A percentile compares a stretch with the other conserved stretches of the same genome.
phyloP scores from a whole-genome alignment of 1,284 basidiomycete genomes.

The Vanrija sp. region DNA sequence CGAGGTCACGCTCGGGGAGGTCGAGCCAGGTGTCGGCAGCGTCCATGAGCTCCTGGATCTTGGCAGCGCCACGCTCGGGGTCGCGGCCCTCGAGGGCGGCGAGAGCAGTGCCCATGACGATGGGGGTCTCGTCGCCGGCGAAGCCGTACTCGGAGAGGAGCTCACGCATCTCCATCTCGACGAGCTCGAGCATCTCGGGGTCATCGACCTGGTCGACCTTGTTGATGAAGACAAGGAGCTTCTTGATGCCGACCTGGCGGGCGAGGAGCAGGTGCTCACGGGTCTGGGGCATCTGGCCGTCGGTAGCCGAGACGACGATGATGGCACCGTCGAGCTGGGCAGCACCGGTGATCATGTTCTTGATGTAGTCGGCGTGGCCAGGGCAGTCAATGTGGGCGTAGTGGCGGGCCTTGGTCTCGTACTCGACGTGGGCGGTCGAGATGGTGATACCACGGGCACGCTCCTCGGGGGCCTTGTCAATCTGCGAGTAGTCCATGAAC shows the following conservation, averaged over 20 bases:
- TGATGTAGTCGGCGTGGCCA: conserved; percentile 63
- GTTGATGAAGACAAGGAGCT: conserved; percentile 99
- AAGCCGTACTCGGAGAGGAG: conserved; percentile 89
- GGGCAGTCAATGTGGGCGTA: conserved; percentile 99
- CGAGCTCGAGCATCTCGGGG: conserved; percentile 96
- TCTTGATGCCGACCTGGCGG: conserved; percentile 97
- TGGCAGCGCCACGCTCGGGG: conserved; percentile 70
- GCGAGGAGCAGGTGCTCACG: conserved; percentile 96
- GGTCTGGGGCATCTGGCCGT: conserved; percentile 99
- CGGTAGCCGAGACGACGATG: conserved; percentile 96
- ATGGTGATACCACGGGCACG: conserved; percentile 99
- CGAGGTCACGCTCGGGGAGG: conserved; percentile 90
- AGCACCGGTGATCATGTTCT: conserved; percentile 99
- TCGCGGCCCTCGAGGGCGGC: conserved; percentile 87
- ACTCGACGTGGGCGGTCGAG: conserved; percentile 84
- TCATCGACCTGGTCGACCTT: conserved; percentile 79
- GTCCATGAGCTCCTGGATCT: conserved; percentile 79
- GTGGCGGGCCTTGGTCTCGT: conserved; percentile 86
- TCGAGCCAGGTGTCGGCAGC: conserved; percentile 95
- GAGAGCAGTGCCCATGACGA: conserved; percentile 93
- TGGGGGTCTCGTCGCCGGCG: conserved; percentile 95
- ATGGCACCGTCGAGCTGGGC: conserved; percentile 98
- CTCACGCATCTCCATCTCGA: conserved; percentile 99
- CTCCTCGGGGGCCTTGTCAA: conserved; percentile 99
- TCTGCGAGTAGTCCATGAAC: conserved; percentile 96